A percentile compares a stretch with the other conserved stretches of the same genome.
Evolutionary conservation across 2,329 filamentous ascomycete genomes (phyloP).

Genomic region (Neophaeococcomyces aloes): DNA sequence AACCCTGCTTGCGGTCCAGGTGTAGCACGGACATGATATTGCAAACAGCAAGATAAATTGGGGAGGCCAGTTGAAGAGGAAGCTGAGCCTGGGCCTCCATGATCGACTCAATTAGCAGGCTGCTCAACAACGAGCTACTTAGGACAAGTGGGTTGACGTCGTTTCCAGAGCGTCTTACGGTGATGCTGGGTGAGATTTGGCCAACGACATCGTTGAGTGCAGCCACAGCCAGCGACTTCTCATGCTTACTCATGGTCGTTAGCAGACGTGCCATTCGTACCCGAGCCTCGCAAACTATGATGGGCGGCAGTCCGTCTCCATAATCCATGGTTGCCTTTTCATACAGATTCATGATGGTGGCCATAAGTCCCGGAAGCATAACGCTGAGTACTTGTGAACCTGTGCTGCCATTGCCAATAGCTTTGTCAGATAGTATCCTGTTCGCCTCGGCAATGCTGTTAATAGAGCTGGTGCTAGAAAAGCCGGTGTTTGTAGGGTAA

Average conservation of each 20-base stretch:
- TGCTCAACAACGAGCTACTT: background rate
- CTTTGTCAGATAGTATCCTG: constrained; percentile 2
- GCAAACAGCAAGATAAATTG: constrained; percentile 57
- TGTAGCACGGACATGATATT: constrained; percentile 73
- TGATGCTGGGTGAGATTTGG: no score
- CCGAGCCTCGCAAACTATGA: constrained; percentile 47
- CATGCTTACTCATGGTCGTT: constrained; percentile 40
- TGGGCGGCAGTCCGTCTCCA: constrained; percentile 42
- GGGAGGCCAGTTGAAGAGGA: background rate
- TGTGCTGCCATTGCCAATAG: constrained; percentile 25
- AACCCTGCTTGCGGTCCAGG: constrained; percentile 77
- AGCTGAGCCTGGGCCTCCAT: constrained; percentile 5
- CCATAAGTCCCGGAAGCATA: constrained; percentile 46
- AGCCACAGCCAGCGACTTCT: constrained; percentile 41
- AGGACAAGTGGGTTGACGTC: background rate
- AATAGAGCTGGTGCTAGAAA: constrained; percentile 38
- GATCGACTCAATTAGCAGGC: constrained; percentile 2
- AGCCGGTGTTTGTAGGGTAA: constrained; percentile 5
- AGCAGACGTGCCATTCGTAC: constrained; percentile 46
- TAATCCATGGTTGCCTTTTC: constrained; percentile 42
- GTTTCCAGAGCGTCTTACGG: no score
- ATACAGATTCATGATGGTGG: constrained; percentile 48
- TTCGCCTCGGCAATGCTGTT: constrained; percentile 22
- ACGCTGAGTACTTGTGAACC: constrained; percentile 42
- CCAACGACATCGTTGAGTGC: constrained; percentile 51